Percentiles rank a stretch among this genome's conserved stretches.
Conservation (phyloP, 805 yeast genomes). For the Pichia phayaonensis region DNA sequence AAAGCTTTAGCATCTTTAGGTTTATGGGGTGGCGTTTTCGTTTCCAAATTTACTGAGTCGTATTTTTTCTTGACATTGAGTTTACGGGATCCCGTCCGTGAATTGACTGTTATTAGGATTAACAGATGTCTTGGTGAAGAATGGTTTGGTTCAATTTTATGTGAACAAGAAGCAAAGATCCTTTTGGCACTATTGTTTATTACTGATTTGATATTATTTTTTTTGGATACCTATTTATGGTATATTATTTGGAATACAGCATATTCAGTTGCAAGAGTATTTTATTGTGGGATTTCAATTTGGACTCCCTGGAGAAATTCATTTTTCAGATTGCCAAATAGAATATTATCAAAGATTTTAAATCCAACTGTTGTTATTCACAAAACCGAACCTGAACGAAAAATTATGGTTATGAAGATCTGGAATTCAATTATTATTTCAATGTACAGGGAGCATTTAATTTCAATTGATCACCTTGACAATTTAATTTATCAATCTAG, state of each 20-base stretch:
- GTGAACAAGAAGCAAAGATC: conserved; percentile 49
- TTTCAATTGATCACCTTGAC: conserved; percentile 67
- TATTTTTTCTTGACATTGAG: conserved; percentile 72
- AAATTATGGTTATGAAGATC: conserved; percentile 53
- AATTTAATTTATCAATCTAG: conserved; percentile 51
- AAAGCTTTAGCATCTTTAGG: conserved; percentile 57
- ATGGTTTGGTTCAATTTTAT: conserved; percentile 44
- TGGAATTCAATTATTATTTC: conserved; percentile 84
- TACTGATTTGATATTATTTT: conserved; percentile 63
- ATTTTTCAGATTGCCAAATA: conserved; percentile 65
- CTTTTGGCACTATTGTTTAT: conserved; percentile 45
- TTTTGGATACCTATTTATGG: conserved; percentile 80
- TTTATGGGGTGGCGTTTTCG: conserved; percentile 60
- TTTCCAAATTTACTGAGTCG: conserved; percentile 66
- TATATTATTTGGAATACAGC: conserved; percentile 73
- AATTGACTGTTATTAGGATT: conserved; percentile 48
- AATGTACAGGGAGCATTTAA: conserved; percentile 73
- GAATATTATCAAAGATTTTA: conserved; percentile 65
- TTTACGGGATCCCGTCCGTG: conserved; percentile 65
- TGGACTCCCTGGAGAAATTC: conserved; percentile 89
- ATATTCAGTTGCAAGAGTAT: conserved; percentile 62
- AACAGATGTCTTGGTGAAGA: conserved; percentile 56
- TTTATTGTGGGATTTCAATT: conserved; percentile 67
- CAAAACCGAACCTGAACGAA: conserved; percentile 33
- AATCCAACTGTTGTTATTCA: conserved; percentile 32